Conservation (phyloP, 2,329 filamentous ascomycete genomes). For the Triangularia verruculosa region DNA sequence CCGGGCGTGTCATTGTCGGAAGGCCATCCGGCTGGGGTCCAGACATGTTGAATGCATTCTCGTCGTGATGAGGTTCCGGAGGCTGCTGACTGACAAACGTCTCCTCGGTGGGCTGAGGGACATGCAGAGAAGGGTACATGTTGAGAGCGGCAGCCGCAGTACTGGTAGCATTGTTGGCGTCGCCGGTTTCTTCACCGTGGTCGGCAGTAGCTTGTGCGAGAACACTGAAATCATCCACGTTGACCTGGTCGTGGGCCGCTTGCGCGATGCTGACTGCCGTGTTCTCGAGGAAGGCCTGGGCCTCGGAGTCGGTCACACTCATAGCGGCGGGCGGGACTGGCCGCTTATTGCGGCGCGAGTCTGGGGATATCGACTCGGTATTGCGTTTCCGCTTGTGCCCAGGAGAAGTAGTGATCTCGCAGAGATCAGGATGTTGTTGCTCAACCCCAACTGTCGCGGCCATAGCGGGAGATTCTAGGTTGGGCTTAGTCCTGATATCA, state of each 20-base stretch:
- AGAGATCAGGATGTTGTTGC: slow-evolving; percentile 47
- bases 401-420: slow-evolving; percentile 42
- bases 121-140: slow-evolving; percentile 59
- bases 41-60: slow-evolving; percentile 34
- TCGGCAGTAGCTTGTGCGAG: slow-evolving; percentile 53
- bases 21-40: slow-evolving; percentile 38
- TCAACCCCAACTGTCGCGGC: slow-evolving; percentile 42
- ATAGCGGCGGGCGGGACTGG: slow-evolving; percentile 45
- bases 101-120: slow-evolving; percentile 57
- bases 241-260: slow-evolving; percentile 39
- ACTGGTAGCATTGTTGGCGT: slow-evolving; percentile 53
- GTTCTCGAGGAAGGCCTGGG: slow-evolving; percentile 54
- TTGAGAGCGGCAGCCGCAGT: slow-evolving; percentile 59
- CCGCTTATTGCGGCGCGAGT: slow-evolving; percentile 50
- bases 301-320: slow-evolving; percentile 41
- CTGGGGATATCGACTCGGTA: slow-evolving; percentile 47
- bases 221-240: slow-evolving; percentile 54
- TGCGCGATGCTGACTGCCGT: slow-evolving; percentile 46
- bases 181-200: slow-evolving; percentile 41
- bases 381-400: slow-evolving; percentile 56
- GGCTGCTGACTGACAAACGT: slow-evolving; percentile 55
- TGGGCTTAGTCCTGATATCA: slow-evolving; percentile 18
- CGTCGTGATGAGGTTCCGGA: slow-evolving; percentile 37
- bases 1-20: slow-evolving; percentile 21
- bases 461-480: slow-evolving; percentile 36